phyloP scores from a whole-genome alignment of 768 basidiomycete genomes.

The Mycena chlorophos region DNA sequence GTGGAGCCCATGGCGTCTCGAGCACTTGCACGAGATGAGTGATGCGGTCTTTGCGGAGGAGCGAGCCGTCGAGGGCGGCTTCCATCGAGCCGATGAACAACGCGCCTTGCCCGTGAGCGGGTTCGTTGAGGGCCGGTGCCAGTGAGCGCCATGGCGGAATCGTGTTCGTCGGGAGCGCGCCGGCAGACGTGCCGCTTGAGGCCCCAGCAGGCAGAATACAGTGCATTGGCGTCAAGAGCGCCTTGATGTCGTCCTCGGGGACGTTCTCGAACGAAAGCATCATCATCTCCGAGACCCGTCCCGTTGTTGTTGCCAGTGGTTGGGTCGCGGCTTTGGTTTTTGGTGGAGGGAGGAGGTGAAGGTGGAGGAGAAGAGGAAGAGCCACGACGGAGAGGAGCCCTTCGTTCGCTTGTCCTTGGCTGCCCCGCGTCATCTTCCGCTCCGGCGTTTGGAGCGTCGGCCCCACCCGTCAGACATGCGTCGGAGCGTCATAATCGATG shows the following conservation, averaged over 20 bases:
- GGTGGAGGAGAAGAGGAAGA: too few relatives aligned
- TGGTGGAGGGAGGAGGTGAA: too few relatives aligned
- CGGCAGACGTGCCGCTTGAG: conserved; percentile 21
- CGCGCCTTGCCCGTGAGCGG: conserved; percentile 37
- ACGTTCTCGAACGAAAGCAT: conserved; percentile 80
- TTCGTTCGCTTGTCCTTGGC: too few relatives aligned
- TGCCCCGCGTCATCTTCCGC: too few relatives aligned
- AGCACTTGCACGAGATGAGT: conserved; percentile 61
- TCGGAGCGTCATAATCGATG: too few relatives aligned
- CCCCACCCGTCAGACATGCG: too few relatives aligned
- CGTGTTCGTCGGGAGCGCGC: conserved; percentile 3
- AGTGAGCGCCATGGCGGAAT: not conserved
- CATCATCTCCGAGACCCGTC: too few relatives aligned
- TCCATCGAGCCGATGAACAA: conserved; percentile 68
- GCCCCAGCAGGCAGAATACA: conserved; percentile 51
- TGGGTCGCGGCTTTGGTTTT: too few relatives aligned
- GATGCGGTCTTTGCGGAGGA: conserved; percentile 48
- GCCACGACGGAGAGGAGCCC: too few relatives aligned
- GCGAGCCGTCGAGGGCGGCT: conserved; percentile 53
- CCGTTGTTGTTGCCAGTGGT: too few relatives aligned
- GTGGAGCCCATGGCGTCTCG: conserved; percentile 58
- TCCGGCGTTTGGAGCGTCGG: too few relatives aligned
- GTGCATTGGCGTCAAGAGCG: conserved; percentile 85
- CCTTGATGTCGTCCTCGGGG: conserved; percentile 71
- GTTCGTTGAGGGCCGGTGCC: not conserved